phyloP scores from a whole-genome alignment of 225 moss, liverwort and hornwort genomes.

The Sphagnum tenellum region DNA sequence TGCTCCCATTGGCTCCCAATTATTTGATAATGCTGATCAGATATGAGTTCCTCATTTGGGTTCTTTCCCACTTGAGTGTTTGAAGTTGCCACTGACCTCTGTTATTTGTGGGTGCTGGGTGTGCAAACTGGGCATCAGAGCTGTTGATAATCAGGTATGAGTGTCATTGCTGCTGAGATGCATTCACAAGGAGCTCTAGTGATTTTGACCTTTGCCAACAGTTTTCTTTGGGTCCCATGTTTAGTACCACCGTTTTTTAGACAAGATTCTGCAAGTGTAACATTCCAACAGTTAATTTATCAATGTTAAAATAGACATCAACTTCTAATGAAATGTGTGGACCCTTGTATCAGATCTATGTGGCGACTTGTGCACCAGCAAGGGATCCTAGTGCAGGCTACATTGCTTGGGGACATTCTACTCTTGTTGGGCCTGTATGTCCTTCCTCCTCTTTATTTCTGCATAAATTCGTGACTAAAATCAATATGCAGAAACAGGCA shows the following conservation, averaged over 20 bases:
- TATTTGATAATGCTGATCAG: no score
- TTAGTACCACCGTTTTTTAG: no score
- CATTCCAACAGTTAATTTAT: no score
- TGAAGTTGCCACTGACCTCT: neutral
- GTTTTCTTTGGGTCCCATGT: no score
- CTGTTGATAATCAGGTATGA: slow-evolving; percentile 92
- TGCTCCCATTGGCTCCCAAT: neutral
- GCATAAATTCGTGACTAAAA: no score
- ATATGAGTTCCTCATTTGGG: no score
- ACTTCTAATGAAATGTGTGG: neutral
- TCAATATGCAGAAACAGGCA: no score
- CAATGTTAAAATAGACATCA: no score
- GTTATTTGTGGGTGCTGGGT: neutral
- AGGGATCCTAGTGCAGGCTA: slow-evolving; percentile 56
- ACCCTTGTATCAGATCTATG: slow-evolving; percentile 52
- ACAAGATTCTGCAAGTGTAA: no score
- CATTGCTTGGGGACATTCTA: slow-evolving; percentile 90
- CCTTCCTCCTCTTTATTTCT: slow-evolving; percentile 3
- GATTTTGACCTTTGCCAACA: no score
- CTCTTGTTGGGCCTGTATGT: slow-evolving; percentile 90
- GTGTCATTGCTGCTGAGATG: no score
- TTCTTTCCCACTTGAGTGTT: neutral
- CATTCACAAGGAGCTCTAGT: no score
- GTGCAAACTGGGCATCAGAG: slow-evolving; percentile 30
- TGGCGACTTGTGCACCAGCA: slow-evolving; percentile 78